Evolutionary conservation across 176 grass and related monocot species (phyloP).

Genomic region (Hsuehochloa calcarea): DNA sequence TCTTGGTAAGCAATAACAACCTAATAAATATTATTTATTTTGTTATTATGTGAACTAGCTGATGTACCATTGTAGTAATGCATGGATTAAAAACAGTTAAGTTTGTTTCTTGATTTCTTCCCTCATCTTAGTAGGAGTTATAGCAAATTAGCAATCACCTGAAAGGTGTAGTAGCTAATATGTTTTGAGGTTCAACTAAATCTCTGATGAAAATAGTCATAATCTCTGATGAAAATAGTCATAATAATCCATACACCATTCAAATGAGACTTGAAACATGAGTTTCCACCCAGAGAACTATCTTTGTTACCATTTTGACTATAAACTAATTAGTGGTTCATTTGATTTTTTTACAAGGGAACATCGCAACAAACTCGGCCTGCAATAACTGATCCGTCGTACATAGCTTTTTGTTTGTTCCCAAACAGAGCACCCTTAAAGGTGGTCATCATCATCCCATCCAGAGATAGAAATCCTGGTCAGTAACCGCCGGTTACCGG

Average conservation of each 20-base stretch:
- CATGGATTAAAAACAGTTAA: neutral
- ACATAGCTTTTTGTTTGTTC: neutral
- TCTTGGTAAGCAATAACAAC: constrained; percentile 66
- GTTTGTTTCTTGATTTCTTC: neutral
- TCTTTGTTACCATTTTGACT: neutral
- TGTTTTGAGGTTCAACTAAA: neutral
- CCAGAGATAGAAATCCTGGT: too few relatives aligned
- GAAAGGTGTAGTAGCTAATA: constrained; percentile 11
- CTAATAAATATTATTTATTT: neutral
- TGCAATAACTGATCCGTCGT: neutral
- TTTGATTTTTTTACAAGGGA: neutral
- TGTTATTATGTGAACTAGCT: neutral
- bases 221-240: constrained; percentile 9
- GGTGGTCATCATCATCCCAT: neutral
- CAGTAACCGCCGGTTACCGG: too few relatives aligned
- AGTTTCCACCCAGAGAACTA: neutral
- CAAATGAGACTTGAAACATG: constrained; percentile 2
- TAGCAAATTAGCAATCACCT: constrained; percentile 14
- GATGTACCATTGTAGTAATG: neutral
- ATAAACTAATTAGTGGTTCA: neutral
- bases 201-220: constrained; percentile 5
- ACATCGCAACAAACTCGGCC: neutral
- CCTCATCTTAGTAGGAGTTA: neutral
- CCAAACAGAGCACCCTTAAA: neutral
- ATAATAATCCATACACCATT: neutral